Percentiles rank a stretch among this genome's conserved stretches.
phyloP scores from a whole-genome alignment of 2,329 filamentous ascomycete genomes.

The Diplocarpon rosae region DNA sequence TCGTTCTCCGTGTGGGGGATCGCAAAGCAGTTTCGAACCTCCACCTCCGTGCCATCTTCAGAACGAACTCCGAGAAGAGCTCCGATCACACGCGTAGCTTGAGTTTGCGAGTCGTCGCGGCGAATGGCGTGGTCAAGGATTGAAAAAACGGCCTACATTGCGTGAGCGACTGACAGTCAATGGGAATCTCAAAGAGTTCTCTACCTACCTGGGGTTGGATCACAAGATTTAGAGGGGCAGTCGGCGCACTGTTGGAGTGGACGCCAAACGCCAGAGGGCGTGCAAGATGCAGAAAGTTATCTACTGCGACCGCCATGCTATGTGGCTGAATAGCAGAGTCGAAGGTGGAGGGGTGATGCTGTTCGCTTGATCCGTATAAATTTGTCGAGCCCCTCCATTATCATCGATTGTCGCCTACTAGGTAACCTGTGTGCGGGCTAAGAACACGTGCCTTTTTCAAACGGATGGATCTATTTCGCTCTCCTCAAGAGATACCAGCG shows the following conservation, averaged over 20 bases:
- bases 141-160: slow-evolving; percentile 53
- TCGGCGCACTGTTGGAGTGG: slow-evolving; percentile 69
- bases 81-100: slow-evolving; percentile 93
- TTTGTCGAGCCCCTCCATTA: background rate
- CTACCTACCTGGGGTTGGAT: slow-evolving; percentile 81
- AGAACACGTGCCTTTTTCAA: background rate
- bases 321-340: slow-evolving; percentile 26
- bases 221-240: slow-evolving; percentile 74
- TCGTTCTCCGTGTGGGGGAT: slow-evolving; percentile 97
- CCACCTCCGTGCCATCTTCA: slow-evolving; percentile 93
- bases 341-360: background rate
- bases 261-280: slow-evolving; percentile 82
- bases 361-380: background rate
- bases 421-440: background rate
- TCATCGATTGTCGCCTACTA: no score
- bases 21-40: slow-evolving; percentile 92
- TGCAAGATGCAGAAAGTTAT: slow-evolving; percentile 89
- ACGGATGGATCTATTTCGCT: no score
- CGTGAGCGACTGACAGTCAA: slow-evolving; percentile 8
- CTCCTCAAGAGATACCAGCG: no score
- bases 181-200: background rate
- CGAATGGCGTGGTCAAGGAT: slow-evolving; percentile 91
- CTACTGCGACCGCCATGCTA: slow-evolving; percentile 67
- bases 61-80: slow-evolving; percentile 86
- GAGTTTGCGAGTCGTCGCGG: slow-evolving; percentile 50